Percentiles rank a stretch among this genome's conserved stretches.
Conservation (phyloP, 1,139 yeast species). For the Meyerozyma athensensis region DNA sequence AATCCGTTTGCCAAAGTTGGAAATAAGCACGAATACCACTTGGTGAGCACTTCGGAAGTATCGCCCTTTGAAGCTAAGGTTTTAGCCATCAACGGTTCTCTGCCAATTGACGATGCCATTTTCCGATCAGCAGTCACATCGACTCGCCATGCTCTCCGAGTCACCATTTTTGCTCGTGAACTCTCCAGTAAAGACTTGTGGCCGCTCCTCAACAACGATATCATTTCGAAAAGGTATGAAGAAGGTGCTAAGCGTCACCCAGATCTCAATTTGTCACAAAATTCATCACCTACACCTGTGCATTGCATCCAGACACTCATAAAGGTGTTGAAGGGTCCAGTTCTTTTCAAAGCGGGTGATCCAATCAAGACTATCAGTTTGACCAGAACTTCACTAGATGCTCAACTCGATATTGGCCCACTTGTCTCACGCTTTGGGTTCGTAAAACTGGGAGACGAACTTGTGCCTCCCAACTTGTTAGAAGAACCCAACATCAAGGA, state of each 20-base stretch:
- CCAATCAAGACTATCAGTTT: conserved; percentile 50
- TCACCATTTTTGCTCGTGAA: conserved; percentile 29
- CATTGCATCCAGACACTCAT: conserved; percentile 55
- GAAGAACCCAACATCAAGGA: conserved; percentile 32
- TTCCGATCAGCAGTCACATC: conserved; percentile 25
- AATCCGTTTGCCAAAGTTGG: conserved; percentile 18
- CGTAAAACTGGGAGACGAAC: conserved; percentile 36
- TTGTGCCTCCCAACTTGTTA: conserved; percentile 54
- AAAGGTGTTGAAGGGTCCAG: conserved; percentile 60
- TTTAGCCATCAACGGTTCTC: conserved; percentile 4
- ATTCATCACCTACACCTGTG: conserved; percentile 42
- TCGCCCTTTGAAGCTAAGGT: background rate
- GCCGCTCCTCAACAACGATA: conserved; percentile 22
- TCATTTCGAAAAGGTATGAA: conserved; percentile 27
- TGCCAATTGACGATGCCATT: conserved; percentile 32
- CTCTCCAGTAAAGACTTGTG: conserved; percentile 24
- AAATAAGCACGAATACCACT: conserved; percentile 35
- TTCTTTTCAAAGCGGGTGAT: conserved; percentile 37
- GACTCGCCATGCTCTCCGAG: conserved; percentile 27
- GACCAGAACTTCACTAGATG: conserved; percentile 43
- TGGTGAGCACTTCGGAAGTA: conserved; percentile 6
- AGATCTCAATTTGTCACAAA: conserved; percentile 23
- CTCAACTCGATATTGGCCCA: conserved; percentile 52
- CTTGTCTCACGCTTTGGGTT: conserved; percentile 42
- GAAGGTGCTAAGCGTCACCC: conserved; percentile 25